These are phyloP conservation scores for Stagonosporopsis cucurbitacearum DNA, from an alignment of 2,329 filamentous ascomycete genomes.

Conservation along the genomic window DNA sequence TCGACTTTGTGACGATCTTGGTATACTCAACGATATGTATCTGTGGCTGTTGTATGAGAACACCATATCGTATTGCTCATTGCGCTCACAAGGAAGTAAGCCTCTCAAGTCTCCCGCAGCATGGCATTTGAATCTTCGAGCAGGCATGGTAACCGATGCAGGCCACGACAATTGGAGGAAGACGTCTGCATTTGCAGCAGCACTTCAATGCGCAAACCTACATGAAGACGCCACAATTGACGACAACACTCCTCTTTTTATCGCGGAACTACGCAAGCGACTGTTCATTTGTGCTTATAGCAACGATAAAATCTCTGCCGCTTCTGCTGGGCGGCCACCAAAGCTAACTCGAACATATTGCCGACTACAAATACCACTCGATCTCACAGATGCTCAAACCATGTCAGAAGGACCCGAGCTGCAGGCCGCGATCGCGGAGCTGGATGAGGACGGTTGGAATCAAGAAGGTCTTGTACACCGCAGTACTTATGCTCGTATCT, in stretches of 20 bases:
- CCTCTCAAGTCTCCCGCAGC: neutral
- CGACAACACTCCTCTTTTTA: slow-evolving; percentile 45
- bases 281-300: slow-evolving; percentile 42
- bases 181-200: slow-evolving; percentile 37
- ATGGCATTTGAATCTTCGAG: neutral
- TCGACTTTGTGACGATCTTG: slow-evolving; percentile 42
- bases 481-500: slow-evolving; percentile 56
- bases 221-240: slow-evolving; percentile 45
- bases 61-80: slow-evolving; percentile 29
- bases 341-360: slow-evolving; percentile 61
- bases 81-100: slow-evolving; percentile 42
- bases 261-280: slow-evolving; percentile 44
- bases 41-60: slow-evolving; percentile 46
- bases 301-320: slow-evolving; percentile 59
- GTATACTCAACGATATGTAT: slow-evolving; percentile 43
- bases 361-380: slow-evolving; percentile 61
- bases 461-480: slow-evolving; percentile 52
- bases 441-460: slow-evolving; percentile 63
- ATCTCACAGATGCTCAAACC: slow-evolving; percentile 59
- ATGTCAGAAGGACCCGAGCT: slow-evolving; percentile 54
- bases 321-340: slow-evolving; percentile 64
- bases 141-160: slow-evolving; percentile 5
- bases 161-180: slow-evolving; percentile 44
- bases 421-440: slow-evolving; percentile 43
- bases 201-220: slow-evolving; percentile 46